phyloP scores from a whole-genome alignment of 208 protist species.

The Blechomonas ayalai region DNA sequence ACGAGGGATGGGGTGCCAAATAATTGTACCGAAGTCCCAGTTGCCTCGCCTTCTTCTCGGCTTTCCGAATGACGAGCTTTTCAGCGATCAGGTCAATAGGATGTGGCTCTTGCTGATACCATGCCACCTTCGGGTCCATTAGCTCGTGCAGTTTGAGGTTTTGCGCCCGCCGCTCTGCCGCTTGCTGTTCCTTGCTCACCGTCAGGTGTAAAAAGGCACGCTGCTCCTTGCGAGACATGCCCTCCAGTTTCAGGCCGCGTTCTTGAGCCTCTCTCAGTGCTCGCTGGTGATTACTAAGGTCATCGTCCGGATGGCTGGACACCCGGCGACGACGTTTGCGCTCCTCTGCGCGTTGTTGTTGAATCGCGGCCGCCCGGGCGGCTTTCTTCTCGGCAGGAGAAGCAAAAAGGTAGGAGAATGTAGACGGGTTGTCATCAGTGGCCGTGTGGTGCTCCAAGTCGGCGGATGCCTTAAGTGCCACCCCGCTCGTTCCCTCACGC shows the following conservation, averaged over 20 bases:
- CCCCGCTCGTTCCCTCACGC: constrained; percentile 50
- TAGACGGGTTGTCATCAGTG: constrained; percentile 10
- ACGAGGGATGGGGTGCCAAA: constrained; percentile 76
- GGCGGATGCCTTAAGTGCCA: constrained; percentile 38
- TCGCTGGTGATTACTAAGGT: constrained; percentile 71
- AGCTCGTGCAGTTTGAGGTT: constrained; percentile 73
- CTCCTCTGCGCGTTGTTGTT: constrained; percentile 18
- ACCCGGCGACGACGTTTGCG: constrained; percentile 7
- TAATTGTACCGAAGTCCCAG: constrained; percentile 82
- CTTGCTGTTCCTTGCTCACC: constrained; percentile 48
- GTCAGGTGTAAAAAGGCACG: constrained; percentile 70
- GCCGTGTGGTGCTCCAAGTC: constrained; percentile 38
- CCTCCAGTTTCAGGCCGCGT: constrained; percentile 64
- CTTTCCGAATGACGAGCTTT: constrained; percentile 71
- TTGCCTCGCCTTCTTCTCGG: constrained; percentile 74
- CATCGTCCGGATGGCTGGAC: constrained; percentile 20
- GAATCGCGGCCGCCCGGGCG: constrained; percentile 32
- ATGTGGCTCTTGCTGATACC: constrained; percentile 86
- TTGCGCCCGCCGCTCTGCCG: constrained; percentile 16
- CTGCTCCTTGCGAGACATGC: constrained; percentile 79
- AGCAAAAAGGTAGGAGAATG: constrained; percentile 77
- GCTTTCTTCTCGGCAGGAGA: constrained; percentile 71
- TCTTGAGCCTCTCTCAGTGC: constrained; percentile 44
- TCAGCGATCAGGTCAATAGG: constrained; percentile 84
- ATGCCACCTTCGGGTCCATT: constrained; percentile 77